phyloP scores from a whole-genome alignment of 345 rosid species.

The Citrus australasica region DNA sequence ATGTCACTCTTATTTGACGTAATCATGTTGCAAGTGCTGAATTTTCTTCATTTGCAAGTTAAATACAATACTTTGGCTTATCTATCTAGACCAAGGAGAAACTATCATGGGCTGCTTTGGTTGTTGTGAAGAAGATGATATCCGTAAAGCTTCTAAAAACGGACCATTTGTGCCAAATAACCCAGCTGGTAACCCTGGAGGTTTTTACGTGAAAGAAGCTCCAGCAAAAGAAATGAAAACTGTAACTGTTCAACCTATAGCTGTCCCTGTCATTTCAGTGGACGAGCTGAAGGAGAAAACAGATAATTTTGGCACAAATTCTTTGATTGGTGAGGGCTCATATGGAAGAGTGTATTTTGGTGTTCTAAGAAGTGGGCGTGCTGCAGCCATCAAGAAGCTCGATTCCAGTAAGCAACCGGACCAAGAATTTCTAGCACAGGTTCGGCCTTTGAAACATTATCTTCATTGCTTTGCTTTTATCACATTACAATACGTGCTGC shows the following conservation, averaged over 20 bases:
- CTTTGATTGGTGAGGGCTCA: conserved; percentile 87
- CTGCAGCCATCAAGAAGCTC: conserved; percentile 81
- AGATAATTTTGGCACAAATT: conserved; percentile 56
- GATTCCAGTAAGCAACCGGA: conserved; percentile 93
- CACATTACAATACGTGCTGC: background rate
- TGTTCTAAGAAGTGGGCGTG: conserved; percentile 52
- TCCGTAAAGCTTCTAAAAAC: conserved; percentile 44
- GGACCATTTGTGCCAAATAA: conserved; percentile 43
- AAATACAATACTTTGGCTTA: background rate
- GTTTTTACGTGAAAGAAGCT: conserved; percentile 37
- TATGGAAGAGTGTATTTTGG: conserved; percentile 89
- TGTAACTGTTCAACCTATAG: conserved; percentile 26
- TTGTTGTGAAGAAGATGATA: conserved; percentile 60
- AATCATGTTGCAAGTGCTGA: background rate
- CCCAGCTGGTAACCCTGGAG: conserved; percentile 47
- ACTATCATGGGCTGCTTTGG: conserved; percentile 65
- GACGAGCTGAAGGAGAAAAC: conserved; percentile 69
- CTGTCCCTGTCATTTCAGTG: conserved; percentile 51
- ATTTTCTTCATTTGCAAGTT: background rate
- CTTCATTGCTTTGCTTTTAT: background rate
- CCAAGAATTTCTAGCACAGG: conserved; percentile 88
- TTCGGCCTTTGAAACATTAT: conserved; percentile 26
- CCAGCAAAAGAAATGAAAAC: conserved; percentile 10
- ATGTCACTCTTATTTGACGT: background rate
- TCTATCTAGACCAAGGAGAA: conserved; percentile 6